Evolutionary conservation across 331 rosid species (phyloP), one percentile per base, ranked within the genome.

Genomic region (Ulmus americana): DNA sequence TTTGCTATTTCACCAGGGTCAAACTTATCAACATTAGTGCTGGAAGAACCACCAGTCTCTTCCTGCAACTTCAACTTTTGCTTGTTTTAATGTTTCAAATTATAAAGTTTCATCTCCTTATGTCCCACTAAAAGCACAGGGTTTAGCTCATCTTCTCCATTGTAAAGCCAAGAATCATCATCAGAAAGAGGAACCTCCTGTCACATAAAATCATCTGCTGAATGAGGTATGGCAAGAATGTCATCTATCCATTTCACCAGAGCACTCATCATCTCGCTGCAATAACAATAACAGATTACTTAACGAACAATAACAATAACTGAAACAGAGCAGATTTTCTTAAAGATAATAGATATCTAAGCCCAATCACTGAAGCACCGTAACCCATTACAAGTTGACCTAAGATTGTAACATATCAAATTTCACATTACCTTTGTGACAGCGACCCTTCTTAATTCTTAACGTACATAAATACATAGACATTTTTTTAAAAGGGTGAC

Each of bases 231-330:
- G 61, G 90, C 79, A 67, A 85, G 95, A 81, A 94, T 79, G 75
- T 87, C 99, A 81, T 94, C 91, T 35, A 87, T 79, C 66, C 96
- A 88, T 67, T 80, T 87, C 52, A 90, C 90, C 39, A 97, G 99
- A 69, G 92, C 87, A 70, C 79, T 85, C 88, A 94, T 73, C 81
- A 84, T 69, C 63, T 90, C 95, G 65, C 99, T 94, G 90, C 77
- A 77, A 72, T 71, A 74, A 59, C 2, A 39, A 0, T 44, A 66
- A 61, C 68, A 70, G 12, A n/a, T 72, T 45, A 72, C 61, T 69
- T 14, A 75, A 65, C 55, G 55, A 28, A 50, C 20, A 59, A 45
- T 41, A 74, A 11, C 12, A 16, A 51, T 35, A 13, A 53, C 14
- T 45, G 39, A 65, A 61, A 20, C 47, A 65, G 43, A 61, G 46